Base-by-base conservation (phyloP, 179 eudicot species). In the Spergularia azorica region DNA sequence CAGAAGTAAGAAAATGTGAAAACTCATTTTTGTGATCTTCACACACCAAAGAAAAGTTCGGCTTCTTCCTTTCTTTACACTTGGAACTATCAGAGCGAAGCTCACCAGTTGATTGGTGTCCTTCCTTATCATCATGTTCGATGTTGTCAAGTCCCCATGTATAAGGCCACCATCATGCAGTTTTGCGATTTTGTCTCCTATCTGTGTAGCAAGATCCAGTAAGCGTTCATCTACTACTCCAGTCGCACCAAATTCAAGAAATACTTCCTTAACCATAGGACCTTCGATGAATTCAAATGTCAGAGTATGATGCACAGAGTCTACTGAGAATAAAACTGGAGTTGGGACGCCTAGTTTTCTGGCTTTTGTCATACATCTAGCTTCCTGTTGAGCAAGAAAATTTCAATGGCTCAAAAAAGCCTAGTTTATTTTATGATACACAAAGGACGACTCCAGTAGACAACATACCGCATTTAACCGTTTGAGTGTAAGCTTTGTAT, bases 61-160 rank as follows among this genome's bases (percentile, higher is more conserved):
- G 10, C 9, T 38, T 6, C 3, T 51, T 59, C 39, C 17, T 36
- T 39, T 5, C 46, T 63, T 16, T 21, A 18, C 39, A 54, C 69
- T 11, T 48, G 21, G 64, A 62, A 74, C 66, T 20, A 57, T 8
- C 61, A 78, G 38, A 59, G 56, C 39, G 67, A 67, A 36, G 41
- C 88, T 77, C 71, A 94, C 98, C 92, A 94, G 76, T 83, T 92
- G 92, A 86, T 92, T 89, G 76, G 88, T 85, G 75, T 79, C 87
- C 83, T 68, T 82, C 32, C 82, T 84, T 50, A 91, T 74, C 82
- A 95, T 82, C 98, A 95, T 91, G 88, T 92, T 92, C 46, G 98
- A 94, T 71, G 97, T 91, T 68, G 98, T 95, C 89, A 93, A 85
- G 77, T 95, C 97, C 62, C 97, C 98, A 84, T 93, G 97, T 63